Evolutionary conservation across 768 basidiomycete species (phyloP).

Genomic region (Kockovaella imperatae): DNA sequence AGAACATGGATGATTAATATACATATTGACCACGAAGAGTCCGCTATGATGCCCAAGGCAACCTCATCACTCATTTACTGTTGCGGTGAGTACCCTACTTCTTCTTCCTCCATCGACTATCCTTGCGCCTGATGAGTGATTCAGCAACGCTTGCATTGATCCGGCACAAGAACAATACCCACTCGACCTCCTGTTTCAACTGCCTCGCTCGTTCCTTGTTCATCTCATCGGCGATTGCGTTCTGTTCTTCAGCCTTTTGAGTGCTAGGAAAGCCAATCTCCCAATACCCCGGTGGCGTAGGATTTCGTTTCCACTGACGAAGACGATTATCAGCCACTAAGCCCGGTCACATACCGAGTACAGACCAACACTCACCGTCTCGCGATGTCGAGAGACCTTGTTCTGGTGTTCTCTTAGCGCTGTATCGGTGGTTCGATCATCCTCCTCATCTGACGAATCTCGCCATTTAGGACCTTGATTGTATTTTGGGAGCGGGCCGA

Average conservation of each 20-base stretch:
- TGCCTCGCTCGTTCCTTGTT: slow-evolving; percentile 57
- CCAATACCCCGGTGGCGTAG: slow-evolving; percentile 83
- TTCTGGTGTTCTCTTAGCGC: slow-evolving; percentile 29
- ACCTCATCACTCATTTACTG: no score
- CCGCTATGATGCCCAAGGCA: no score
- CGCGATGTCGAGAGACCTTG: slow-evolving; percentile 36
- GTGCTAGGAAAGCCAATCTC: slow-evolving; percentile 82
- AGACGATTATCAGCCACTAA: slow-evolving; percentile 48
- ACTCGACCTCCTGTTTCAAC: slow-evolving; percentile 58
- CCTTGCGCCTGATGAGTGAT: slow-evolving; percentile 8
- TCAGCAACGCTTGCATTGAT: background rate
- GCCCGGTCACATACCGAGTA: background rate
- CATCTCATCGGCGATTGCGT: slow-evolving; percentile 64
- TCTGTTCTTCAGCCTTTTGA: slow-evolving; percentile 70
- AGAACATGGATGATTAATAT: no score
- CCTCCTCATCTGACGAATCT: slow-evolving; percentile 48
- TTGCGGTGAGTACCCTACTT: no score
- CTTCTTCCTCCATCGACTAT: slow-evolving; percentile 34
- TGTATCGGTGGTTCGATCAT: slow-evolving; percentile 9
- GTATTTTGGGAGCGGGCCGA: slow-evolving; percentile 63
- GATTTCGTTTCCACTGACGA: slow-evolving; percentile 62
- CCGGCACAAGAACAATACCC: slow-evolving; percentile 39
- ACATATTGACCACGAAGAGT: no score
- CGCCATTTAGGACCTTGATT: slow-evolving; percentile 68
- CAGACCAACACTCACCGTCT: slow-evolving; percentile 23